A percentile compares a stretch with the other conserved stretches of the same genome.
Evolutionary conservation across 2,329 filamentous ascomycete genomes (phyloP).

Genomic region (Fusarium compactum): DNA sequence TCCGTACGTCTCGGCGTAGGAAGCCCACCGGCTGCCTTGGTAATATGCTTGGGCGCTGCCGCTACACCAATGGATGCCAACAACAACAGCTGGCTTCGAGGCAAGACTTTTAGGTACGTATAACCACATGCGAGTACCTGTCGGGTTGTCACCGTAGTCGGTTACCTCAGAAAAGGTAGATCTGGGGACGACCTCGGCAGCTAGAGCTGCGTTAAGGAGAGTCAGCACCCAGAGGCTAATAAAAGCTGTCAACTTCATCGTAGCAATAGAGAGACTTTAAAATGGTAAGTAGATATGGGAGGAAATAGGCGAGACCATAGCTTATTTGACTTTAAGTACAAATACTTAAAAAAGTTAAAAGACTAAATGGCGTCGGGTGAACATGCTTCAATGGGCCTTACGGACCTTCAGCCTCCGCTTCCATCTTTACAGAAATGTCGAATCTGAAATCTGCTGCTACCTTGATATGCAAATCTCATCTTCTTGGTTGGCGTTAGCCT

Average conservation of each 20-base stretch:
- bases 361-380: too few species aligned
- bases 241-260: slow-evolving; percentile 17
- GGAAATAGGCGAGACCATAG: too few species aligned
- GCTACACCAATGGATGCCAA: slow-evolving; percentile 12
- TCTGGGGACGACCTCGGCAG: slow-evolving; percentile 3
- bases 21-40: slow-evolving; percentile 15
- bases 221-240: slow-evolving; percentile 11
- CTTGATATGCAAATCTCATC: too few species aligned
- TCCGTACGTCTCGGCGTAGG: slow-evolving; percentile 21
- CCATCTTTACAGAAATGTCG: too few species aligned
- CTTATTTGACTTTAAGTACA: too few species aligned
- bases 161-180: slow-evolving; percentile 2
- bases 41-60: slow-evolving; percentile 5
- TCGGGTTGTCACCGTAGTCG: slow-evolving; percentile 18
- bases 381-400: too few species aligned
- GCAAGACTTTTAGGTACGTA: slow-evolving; percentile 15
- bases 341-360: too few species aligned
- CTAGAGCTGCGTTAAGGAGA: slow-evolving; percentile 4
- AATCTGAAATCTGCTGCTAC: too few species aligned
- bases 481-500: too few species aligned
- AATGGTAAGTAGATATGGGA: too few species aligned
- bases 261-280: neutral
- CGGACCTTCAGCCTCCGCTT: too few species aligned
- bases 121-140: slow-evolving; percentile 15
- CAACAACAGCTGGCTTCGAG: slow-evolving; percentile 17